Evolutionary conservation across 768 basidiomycete species (phyloP), one percentile per base, ranked within the genome.

Genomic region (Boletales sp.): DNA sequence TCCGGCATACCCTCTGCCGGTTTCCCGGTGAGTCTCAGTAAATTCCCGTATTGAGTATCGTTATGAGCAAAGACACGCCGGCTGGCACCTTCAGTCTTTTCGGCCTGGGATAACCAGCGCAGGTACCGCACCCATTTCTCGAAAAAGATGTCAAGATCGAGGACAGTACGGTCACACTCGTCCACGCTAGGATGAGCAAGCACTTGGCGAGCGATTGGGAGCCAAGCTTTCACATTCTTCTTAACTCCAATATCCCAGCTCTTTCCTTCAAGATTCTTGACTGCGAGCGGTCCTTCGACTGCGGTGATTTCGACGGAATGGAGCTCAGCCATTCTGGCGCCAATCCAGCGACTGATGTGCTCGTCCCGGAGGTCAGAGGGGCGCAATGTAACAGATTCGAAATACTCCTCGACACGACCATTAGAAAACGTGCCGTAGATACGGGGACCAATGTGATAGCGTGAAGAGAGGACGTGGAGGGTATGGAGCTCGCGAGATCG

Each of bases 361-460:
- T 83, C 80, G 57, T 92, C 82, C 42, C 91, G 80, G 54, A 99
- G 75, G 62, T 97, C 91, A 37, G 77, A 67, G 12, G 89, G 75
- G 1, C 82, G 85, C 40, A 98, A 74, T 3, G 93, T 86, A 31
- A 83, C 77, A 14, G 92, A 92, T 53, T 94, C 82, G 66, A 97
- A 97, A 69, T 90, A 97, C 68, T 99, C 87, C 71, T 98, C 97
- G 40, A 98, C 74, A 19, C 97, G 85, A 32, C 97, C 97, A 66
- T 98, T 99, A 56, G 82, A 79, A 69, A 98, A 98, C 2, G 94
- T 97, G 40, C 97, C 97, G 64, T 90, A 92, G 21, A 99, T 82
- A 55, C 83, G 80, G 24, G 97, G 94, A 12, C 94, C 95, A 43
- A 99, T 88, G 57, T 79, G 79, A 70, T 94, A 97, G 51, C 75